Conservation (phyloP, 2,329 filamentous ascomycete species). For the Ilyonectria mors-panacis region DNA sequence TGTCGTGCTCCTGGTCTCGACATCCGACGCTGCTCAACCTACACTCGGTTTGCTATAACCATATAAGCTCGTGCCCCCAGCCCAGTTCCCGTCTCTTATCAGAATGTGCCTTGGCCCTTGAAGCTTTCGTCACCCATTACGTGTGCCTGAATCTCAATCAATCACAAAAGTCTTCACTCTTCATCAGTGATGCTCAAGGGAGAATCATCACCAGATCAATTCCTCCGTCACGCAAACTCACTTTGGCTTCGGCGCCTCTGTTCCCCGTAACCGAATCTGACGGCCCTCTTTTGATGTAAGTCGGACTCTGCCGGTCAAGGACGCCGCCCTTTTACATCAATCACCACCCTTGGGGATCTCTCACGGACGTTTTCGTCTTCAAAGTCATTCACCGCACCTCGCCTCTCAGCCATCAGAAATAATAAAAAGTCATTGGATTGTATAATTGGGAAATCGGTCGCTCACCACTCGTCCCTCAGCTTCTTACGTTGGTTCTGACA, state of each 20-base stretch:
- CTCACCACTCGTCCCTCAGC: slow-evolving; percentile 31
- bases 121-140: slow-evolving; percentile 9
- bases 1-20: slow-evolving; percentile 39
- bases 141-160: not conserved
- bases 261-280: slow-evolving; percentile 35
- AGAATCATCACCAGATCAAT: slow-evolving; percentile 22
- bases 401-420: slow-evolving; percentile 9
- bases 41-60: slow-evolving; percentile 38
- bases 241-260: slow-evolving; percentile 27
- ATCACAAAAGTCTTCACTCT: slow-evolving; percentile 8
- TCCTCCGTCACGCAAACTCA: slow-evolving; percentile 24
- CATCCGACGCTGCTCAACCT: slow-evolving; percentile 36
- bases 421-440: slow-evolving; percentile 16
- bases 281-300: slow-evolving; percentile 36
- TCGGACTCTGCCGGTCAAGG: slow-evolving; percentile 32
- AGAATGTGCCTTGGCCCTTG: slow-evolving; percentile 9
- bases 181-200: slow-evolving; percentile 17
- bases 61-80: slow-evolving; percentile 47
- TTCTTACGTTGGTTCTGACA: slow-evolving; percentile 24
- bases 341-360: slow-evolving; percentile 25
- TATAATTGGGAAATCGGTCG: slow-evolving; percentile 19
- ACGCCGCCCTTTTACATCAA: slow-evolving; percentile 19
- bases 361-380: slow-evolving; percentile 29
- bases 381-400: slow-evolving; percentile 29
- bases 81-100: slow-evolving; percentile 21